Base-by-base conservation (phyloP, 371 early-diverging fungal genomes). In the Saksenaea vasiformis region DNA sequence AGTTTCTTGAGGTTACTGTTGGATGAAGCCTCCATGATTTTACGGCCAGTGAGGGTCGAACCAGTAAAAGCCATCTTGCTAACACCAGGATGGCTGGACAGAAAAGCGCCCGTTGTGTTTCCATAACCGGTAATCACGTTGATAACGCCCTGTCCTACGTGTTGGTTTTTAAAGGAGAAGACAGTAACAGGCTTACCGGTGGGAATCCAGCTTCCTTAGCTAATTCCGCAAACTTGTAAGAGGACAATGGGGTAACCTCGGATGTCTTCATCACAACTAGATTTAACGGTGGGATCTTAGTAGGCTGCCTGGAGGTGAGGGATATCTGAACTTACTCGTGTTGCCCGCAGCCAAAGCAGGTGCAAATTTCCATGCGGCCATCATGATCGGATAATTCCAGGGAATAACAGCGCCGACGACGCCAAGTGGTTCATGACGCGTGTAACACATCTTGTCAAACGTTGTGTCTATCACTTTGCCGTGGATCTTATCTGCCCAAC, bases 341-440 rank as follows among this genome's bases (percentile, higher is more conserved):
- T 82, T 82, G 44, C 92, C 92, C 13, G 88, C 73, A 2, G 92
- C 93, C 54, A 95, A 84, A 9, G 93, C 92, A 19, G 95, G 94
- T 15, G 91, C 94, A 36, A 95, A 80, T 76, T 95, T 95, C 94
- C 93, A 93, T 5, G 87, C 80, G 34, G 90, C 81, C 71, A 94
- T 84, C 68, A 67, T 72, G 57, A 56, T 64, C n/a, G 61, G 70
- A 47, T 73, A 72, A 56, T 74, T 75, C 77, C 78, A 78, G 19
- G 79, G 77, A 47, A 89, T 90, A 59, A 95, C 90, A 47, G 90
- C 84, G 14, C 91, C 95, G 54, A 88, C 84, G 13, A 94, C 91
- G 69, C 95, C 95, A 19, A 90, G 67, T 0, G 95, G 91, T 65
- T 93, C 92, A 58, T 87, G 85, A 17, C 85, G 76, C 1, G 93